Evolutionary conservation across 2,329 filamentous ascomycete genomes (phyloP).

Genomic region (Aspergillus thermomutatus): DNA sequence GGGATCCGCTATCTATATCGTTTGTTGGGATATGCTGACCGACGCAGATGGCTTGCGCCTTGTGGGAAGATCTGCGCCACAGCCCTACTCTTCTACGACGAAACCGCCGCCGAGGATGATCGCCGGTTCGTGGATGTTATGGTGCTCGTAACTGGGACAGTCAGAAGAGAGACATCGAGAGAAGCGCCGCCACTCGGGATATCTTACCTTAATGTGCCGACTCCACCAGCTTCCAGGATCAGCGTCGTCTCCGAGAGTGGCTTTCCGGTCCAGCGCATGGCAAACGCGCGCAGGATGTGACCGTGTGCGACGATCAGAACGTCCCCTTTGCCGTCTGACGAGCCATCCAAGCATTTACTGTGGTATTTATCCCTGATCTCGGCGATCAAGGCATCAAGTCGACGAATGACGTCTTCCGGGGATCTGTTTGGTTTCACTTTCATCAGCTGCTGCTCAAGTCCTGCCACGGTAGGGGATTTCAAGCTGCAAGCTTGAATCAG

Average conservation of each 20-base stretch:
- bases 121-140: conserved; percentile 73
- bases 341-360: conserved; percentile 56
- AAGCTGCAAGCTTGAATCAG: background rate
- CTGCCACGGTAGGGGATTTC: background rate
- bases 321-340: conserved; percentile 54
- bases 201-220: conserved; percentile 69
- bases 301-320: conserved; percentile 83
- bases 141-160: conserved; percentile 68
- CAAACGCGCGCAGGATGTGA: conserved; percentile 83
- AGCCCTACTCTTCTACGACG: conserved; percentile 34
- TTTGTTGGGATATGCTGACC: background rate
- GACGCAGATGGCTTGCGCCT: background rate
- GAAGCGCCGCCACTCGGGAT: background rate
- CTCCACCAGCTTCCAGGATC: conserved; percentile 83
- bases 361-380: conserved; percentile 70
- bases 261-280: conserved; percentile 78
- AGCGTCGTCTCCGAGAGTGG: conserved; percentile 71
- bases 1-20: background rate
- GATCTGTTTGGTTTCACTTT: conserved; percentile 44
- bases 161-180: background rate
- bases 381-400: conserved; percentile 71
- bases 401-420: conserved; percentile 67
- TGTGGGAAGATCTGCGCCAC: background rate
- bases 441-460: background rate
- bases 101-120: conserved; percentile 75